Base-by-base conservation (phyloP, 2,329 filamentous ascomycete species). In the Ascosphaera acerosa region DNA sequence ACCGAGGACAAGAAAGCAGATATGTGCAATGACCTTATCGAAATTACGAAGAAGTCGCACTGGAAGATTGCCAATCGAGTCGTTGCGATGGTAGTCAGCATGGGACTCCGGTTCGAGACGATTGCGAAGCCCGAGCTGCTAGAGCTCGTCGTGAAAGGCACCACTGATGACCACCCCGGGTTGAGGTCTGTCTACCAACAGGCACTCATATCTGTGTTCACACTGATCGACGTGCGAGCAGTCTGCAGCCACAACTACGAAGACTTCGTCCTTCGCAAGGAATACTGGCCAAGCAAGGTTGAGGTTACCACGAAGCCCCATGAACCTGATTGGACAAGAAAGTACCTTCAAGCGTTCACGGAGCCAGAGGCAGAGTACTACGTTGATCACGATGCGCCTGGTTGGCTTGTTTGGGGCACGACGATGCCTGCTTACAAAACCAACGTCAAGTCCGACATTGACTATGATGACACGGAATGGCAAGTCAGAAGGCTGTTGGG, bases 41-140 rank as follows among this genome's bases (percentile, higher is more conserved):
- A 75, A 35, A 57, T 74, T 36, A 76, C 80, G 2, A 71, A 69
- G 42, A 66, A 66, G 3, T 78, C 81, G 1, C 89, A 97, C 46
- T 97, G 87, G 87, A 94, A 91, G 57, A 82, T 91, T 42, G 84
- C 84, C 4, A 80, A 71, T 31, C 66, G 84, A 17, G 90, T 82
- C 34, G 76, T 77, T 6, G 76, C 89, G 20, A 87, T 97, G 47
- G 77, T 90, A 3, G 70, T 84, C 34, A 90, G 87, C 36, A 63
- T 92, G 37, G 84, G 80, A 34, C 66, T 92, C 38, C 72, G 87
- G n/a, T 91, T 94, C 42, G 75, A 92, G 40, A 75, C 69, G 12
- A 66, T 97, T 37, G 80, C 80, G 4, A 77, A 78, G 1, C 61
- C 74, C 12, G 67, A 74, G 35, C 75, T 94, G 49, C 67, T 94